phyloP scores from a whole-genome alignment of 2,329 filamentous ascomycete genomes.

The Diplocarpon rosae region DNA sequence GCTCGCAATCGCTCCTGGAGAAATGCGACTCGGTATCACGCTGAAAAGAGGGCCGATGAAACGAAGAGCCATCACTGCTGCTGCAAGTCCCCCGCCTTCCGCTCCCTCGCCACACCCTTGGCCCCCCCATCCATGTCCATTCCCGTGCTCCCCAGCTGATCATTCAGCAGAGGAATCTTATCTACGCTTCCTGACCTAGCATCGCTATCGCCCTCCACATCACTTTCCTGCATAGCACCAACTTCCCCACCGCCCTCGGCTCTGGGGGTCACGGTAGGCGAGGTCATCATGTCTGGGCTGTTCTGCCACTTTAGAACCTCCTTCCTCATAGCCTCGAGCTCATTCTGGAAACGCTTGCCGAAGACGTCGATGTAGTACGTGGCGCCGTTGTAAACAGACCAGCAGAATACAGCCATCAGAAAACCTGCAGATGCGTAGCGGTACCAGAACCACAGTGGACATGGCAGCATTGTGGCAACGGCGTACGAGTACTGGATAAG shows the following conservation, averaged over 20 bases:
- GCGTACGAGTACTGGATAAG: conserved; percentile 88
- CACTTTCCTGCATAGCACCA: conserved; percentile 10
- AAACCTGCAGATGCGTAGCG: conserved; percentile 69
- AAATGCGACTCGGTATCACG: not conserved
- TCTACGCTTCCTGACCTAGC: conserved; percentile 32
- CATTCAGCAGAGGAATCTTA: conserved; percentile 45
- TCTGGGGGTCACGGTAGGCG: conserved; percentile 31
- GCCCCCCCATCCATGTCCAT: conserved; percentile 36
- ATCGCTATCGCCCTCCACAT: conserved; percentile 9
- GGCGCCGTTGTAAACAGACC: conserved; percentile 94
- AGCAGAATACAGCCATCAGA: conserved; percentile 72
- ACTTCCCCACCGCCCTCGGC: conserved; percentile 14
- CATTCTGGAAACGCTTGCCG: conserved; percentile 91
- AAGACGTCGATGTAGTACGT: conserved; percentile 99
- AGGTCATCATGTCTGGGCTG: conserved; percentile 37
- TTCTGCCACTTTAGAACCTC: conserved; percentile 86
- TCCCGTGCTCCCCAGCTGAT: conserved; percentile 26
- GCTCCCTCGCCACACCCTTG: conserved; percentile 37
- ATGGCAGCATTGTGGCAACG: conserved; percentile 85
- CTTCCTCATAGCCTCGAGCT: conserved; percentile 76
- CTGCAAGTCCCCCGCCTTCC: conserved; percentile 30
- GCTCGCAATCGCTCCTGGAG: not conserved
- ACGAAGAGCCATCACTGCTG: conserved; percentile 12
- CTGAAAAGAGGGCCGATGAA: not conserved
- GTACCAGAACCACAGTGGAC: conserved; percentile 89